Percentiles rank a stretch among this genome's conserved stretches.
phyloP scores from a whole-genome alignment of 73 alveolate genomes.

The Symbiodinium natans region DNA sequence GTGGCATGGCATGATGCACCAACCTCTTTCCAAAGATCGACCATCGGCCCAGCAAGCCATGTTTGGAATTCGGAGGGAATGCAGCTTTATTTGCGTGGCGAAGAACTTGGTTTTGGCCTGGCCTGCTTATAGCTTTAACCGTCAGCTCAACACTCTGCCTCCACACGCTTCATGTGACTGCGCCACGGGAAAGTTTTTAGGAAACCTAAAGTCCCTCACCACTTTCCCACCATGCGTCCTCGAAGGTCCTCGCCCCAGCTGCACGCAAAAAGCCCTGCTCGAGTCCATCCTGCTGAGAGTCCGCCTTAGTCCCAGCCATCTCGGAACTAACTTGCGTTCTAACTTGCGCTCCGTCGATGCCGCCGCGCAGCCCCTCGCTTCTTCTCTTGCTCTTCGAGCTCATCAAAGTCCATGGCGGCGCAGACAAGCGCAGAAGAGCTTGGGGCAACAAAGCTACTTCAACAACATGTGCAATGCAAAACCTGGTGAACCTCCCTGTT shows the following conservation, averaged over 20 bases:
- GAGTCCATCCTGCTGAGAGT: not conserved
- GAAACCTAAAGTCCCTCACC: not conserved
- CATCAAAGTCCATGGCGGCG: conserved; percentile 62
- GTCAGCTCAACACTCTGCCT: too few species aligned
- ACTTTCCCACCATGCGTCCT: not conserved
- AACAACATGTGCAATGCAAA: not conserved
- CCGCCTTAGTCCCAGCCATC: too few species aligned
- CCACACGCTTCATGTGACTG: too few species aligned
- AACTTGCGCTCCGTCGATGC: too few species aligned
- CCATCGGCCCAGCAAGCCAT: too few species aligned
- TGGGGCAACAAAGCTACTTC: not conserved
- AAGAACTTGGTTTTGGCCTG: too few species aligned
- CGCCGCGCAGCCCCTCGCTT: not conserved
- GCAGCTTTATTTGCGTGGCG: too few species aligned
- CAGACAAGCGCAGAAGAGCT: not conserved
- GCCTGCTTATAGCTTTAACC: too few species aligned
- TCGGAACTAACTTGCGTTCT: too few species aligned
- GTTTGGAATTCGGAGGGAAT: too few species aligned
- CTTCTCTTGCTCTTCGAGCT: conserved; percentile 34
- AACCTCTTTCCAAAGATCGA: too few species aligned
- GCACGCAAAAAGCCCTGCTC: not conserved
- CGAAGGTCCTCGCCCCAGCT: not conserved
- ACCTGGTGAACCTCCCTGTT: not conserved
- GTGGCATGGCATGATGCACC: too few species aligned
- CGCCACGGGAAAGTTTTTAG: not conserved